Evolutionary conservation across 768 basidiomycete genomes (phyloP).

Genomic region (Myochromella boudieri): DNA sequence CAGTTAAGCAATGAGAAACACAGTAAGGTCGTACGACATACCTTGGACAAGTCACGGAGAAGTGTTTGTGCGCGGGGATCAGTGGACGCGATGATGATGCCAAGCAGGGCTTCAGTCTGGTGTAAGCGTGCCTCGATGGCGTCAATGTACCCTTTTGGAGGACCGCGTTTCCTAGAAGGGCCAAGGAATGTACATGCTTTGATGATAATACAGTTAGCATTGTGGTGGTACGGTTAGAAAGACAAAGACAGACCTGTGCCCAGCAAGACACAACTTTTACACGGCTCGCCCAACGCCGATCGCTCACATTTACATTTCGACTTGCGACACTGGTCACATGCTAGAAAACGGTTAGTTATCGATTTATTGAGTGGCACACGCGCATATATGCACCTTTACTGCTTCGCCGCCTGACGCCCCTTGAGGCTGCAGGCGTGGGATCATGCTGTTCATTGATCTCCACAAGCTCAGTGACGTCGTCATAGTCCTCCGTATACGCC

Average conservation of each 20-base stretch:
- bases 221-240: constrained; percentile 7
- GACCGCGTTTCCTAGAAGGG: constrained; percentile 80
- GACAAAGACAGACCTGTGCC: constrained; percentile 53
- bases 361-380: no score
- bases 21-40: constrained; percentile 23
- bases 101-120: constrained; percentile 87
- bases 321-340: constrained; percentile 89
- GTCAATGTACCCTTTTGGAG: constrained; percentile 94
- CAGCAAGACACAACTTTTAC: constrained; percentile 75
- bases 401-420: background rate
- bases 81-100: constrained; percentile 65
- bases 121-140: constrained; percentile 90
- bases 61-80: constrained; percentile 42
- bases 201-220: constrained; percentile 5
- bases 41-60: constrained; percentile 52
- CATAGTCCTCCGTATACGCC: constrained; percentile 63
- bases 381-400: background rate
- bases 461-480: constrained; percentile 54
- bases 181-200: constrained; percentile 77
- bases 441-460: constrained; percentile 34
- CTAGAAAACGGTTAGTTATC: no score
- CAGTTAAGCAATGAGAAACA: background rate
- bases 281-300: constrained; percentile 55
- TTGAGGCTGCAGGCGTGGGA: background rate
- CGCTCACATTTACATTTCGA: constrained; percentile 91